Conservation (phyloP, 257 asterid genomes). For the Solanum bulbocastanum region DNA sequence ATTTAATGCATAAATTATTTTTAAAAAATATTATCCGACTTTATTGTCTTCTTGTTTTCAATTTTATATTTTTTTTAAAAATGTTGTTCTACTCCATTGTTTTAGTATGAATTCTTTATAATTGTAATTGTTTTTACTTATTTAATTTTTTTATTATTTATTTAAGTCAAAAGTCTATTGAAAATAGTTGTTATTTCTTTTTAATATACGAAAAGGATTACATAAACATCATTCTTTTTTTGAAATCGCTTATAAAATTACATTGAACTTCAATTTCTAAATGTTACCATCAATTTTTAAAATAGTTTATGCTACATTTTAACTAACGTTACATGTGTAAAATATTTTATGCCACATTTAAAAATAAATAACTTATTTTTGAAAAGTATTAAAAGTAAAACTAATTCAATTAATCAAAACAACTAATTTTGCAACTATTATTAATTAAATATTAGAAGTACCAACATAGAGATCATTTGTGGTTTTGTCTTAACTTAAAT, state of each 20-base stretch:
- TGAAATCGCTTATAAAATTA: accelerated
- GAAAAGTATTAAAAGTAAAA: background rate
- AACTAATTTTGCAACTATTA: background rate
- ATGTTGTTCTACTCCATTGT: background rate
- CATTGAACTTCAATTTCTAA: background rate
- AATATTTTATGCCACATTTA: background rate
- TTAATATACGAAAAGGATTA: background rate
- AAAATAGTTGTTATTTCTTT: background rate
- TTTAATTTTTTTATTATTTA: background rate
- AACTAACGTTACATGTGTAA: background rate
- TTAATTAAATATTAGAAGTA: background rate
- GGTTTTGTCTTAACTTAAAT: background rate
- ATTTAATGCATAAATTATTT: background rate
- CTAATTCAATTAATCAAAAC: background rate
- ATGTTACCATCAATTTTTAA: background rate
- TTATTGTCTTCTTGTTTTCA: background rate
- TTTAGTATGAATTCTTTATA: background rate
- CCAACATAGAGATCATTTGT: background rate
- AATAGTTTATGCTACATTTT: too few species aligned
- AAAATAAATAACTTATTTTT: background rate
- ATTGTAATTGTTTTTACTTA: too few species aligned
- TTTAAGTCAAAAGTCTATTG: background rate
- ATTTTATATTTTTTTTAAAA: too few species aligned
- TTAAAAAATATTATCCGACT: background rate
- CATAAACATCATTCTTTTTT: background rate